Evolutionary conservation across 2,329 filamentous ascomycete genomes (phyloP), one percentile per base, ranked within the genome.

Genomic region (Leptographium procerum): DNA sequence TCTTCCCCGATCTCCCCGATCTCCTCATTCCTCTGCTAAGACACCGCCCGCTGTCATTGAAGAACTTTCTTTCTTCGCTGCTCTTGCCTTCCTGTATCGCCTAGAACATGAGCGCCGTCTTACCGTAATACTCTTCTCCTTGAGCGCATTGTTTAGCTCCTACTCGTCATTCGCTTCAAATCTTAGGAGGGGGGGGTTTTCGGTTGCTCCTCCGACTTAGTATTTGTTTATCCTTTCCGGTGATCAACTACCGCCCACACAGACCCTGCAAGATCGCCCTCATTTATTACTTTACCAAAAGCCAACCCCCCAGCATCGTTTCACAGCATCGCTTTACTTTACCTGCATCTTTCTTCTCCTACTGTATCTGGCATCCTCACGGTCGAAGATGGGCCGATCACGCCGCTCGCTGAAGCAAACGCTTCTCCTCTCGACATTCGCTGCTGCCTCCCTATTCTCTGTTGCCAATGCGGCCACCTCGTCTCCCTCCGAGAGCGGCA

Each of bases 361-460:
- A n/a, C n/a, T n/a, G n/a, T n/a, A n/a, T n/a, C n/a, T n/a, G n/a
- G 22, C 47, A 31, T 19, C 16, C 26, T 52, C 16, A 28, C 53
- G 9, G 16, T n/a, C 29, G 5, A 59, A 29, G 36, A 71, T 71
- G 70, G 60, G 58, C 40, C 61, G 63, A 45, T 61, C 68, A 62
- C 65, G 63, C 48, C 57, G 66, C 47, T 69, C 68, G 50, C 58
- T 69, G 65, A 69, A 65, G 69, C 69, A 69, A 47, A 65, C 65
- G 62, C 65, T 72, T 61, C 65, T 71, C 57, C 61, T 69, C 22
- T 64, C 68, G 2, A 57, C 65, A 29, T 59, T 70, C 45, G 57
- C 66, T 28, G 64, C 65, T 26, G 57, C 68, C 26, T 60, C 65
- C 1, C 55, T 69, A 33, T 61, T 69, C 55, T 62, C 67, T 11